These are phyloP conservation scores for Spergularia bocconei DNA, from an alignment of 148 eudicot species.

Conservation along the genomic window DNA sequence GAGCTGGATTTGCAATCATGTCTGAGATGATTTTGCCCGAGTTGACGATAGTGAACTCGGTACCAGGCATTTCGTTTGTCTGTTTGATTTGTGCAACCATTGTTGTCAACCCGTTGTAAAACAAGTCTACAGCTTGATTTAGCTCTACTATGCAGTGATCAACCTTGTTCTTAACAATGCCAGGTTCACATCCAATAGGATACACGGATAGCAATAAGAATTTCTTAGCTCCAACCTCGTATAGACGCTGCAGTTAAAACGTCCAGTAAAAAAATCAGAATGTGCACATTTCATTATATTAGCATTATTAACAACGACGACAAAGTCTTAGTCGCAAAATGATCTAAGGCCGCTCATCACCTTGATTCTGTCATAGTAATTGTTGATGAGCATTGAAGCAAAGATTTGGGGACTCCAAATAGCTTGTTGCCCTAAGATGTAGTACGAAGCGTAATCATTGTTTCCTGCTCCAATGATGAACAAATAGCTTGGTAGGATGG, in stretches of 20 bases:
- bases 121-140: conserved; percentile 11
- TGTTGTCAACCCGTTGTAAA: conserved; percentile 13
- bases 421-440: background rate
- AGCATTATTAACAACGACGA: too few relatives aligned
- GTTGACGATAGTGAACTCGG: conserved; percentile 26
- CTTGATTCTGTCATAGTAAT: conserved; percentile 25
- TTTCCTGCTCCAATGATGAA: conserved; percentile 30
- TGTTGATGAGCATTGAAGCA: conserved; percentile 18
- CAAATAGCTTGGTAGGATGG: conserved; percentile 23
- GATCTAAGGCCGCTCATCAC: conserved; percentile 3
- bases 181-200: conserved; percentile 39
- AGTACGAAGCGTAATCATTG: conserved; percentile 29
- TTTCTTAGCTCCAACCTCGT: conserved; percentile 33
- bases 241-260: conserved; percentile 21
- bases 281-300: background rate
- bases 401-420: conserved; percentile 11
- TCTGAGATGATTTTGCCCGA: conserved; percentile 27
- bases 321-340: background rate
- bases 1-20: conserved; percentile 17
- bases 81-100: conserved; percentile 15
- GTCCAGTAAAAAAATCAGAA: background rate
- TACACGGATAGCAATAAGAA: conserved; percentile 25
- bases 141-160: conserved; percentile 4
- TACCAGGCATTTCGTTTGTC: conserved; percentile 21
- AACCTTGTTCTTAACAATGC: background rate